Conservation (phyloP, 164 flowering plant species). For the Malania oleifera region DNA sequence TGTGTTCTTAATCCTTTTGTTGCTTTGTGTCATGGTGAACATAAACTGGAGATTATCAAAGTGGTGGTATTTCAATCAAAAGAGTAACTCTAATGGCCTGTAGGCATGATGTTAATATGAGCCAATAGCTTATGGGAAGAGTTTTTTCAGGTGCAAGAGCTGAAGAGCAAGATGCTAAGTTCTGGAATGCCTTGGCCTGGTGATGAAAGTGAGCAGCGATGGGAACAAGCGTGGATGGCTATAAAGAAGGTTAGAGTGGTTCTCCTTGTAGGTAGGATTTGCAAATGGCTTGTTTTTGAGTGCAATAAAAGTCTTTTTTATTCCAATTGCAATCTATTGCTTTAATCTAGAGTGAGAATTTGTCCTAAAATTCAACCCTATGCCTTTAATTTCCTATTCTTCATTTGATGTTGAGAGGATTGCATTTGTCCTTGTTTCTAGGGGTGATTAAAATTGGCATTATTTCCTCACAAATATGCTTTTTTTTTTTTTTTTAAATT, state of each 20-base stretch:
- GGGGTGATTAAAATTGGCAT: too few species aligned
- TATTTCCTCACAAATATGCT: too few species aligned
- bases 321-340: background rate
- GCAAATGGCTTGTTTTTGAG: background rate
- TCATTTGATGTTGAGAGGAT: too few species aligned
- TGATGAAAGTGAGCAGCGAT: constrained; percentile 80
- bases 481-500: too few species aligned
- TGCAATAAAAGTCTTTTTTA: background rate
- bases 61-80: background rate
- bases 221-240: constrained; percentile 97
- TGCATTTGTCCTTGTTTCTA: too few species aligned
- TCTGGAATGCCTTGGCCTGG: constrained; percentile 99
- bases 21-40: background rate
- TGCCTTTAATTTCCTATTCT: too few species aligned
- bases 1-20: background rate
- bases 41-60: background rate
- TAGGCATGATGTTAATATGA: background rate
- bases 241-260: constrained; percentile 65
- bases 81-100: background rate
- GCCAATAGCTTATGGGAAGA: constrained; percentile 9
- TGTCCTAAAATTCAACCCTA: too few species aligned
- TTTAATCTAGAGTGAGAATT: too few species aligned
- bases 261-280: background rate
- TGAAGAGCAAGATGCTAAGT: constrained; percentile 63
- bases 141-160: constrained; percentile 66